Base-by-base conservation (phyloP, 139 green algal genomes). In the Pseudopediastrum boryanum region DNA sequence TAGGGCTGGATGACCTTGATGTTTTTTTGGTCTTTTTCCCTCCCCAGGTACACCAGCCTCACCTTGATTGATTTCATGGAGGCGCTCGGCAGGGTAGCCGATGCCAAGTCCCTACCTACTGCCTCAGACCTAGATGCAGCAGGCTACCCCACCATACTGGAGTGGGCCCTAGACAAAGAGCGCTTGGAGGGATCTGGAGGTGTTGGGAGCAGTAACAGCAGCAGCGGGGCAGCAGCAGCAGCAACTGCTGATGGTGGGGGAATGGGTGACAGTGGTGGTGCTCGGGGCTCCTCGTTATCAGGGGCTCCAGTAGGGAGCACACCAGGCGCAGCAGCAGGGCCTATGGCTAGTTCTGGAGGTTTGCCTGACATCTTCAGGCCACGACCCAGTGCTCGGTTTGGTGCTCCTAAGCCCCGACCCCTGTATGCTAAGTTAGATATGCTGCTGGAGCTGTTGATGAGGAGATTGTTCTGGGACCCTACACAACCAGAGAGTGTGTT, bases 1-100 rank as follows among this genome's bases (percentile, higher is more conserved):
- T n/a, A n/a, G n/a, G n/a, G n/a, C n/a, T n/a, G n/a, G n/a, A n/a
- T n/a, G n/a, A n/a, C n/a, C n/a, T n/a, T n/a, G n/a, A n/a, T n/a
- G n/a, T n/a, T n/a, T n/a, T n/a, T n/a, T n/a, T n/a, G n/a, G n/a
- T n/a, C 46, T 56, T 12, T 29, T 7, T n/a, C 10, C 54, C 54
- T 10, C 54, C 54, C 29, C 12, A 81, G 74, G 38, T 91, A 91
- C 82, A 86, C 79, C 36, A 84, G 74, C 35, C 71, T 94, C 41
- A 90, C 85, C 31, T 94, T 94, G 63, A 77, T 87, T 3, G 91
- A 95, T 80, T 92, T 95, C 59, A 72, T 95, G 71, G 91, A 95
- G 79, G 88, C 84, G 1, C 71, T 95, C 21, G 91, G 79, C 3
- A 85, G 88, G 54, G 75, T 91, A 19, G 89, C 89, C 4, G 89